Base-by-base conservation (phyloP, 2,329 filamentous ascomycete genomes). In the Colletotrichum tanaceti region DNA sequence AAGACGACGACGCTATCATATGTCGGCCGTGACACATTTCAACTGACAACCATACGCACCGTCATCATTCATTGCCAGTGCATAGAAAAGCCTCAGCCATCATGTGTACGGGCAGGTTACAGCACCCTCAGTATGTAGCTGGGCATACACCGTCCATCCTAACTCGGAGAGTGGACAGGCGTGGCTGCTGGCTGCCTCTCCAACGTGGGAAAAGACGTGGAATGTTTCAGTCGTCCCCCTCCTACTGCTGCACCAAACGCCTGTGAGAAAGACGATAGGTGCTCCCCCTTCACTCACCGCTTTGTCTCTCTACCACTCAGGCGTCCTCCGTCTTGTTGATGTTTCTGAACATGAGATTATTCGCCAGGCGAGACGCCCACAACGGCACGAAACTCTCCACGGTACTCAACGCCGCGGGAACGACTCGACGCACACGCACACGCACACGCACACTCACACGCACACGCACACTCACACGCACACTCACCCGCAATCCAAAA, bases 271-370 rank as follows among this genome's bases (percentile, higher is more conserved):
- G 22, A 41, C 28, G 28, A n/a, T n/a, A 38, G 32, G 32, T 10
- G 32, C 32, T 32, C 32, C 32, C 11, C 20, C 58, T n/a, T 41
- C 24, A 24, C 50, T 63, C 63, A 66, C 63, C 50, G 63, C 63
- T 63, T 18, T 57, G 50, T 63, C 22, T 63, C 13, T 44, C 39
- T n/a, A 38, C 38, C 54, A 43, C 47, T 58, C 55, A 55, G 52
- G 57, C 57, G 18, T 20, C 59, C 18, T 54, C 38, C 41, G 38
- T 28, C 49, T 32, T 50, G 63, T 49, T 46, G 41, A 28, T 59
- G 65, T 68, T 68, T 68, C 65, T 61, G 55, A 65, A 68, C 47
- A 68, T 68, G 65, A 55, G 65, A 65, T 57, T 54, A 52, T 20
- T 35, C 7, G 32, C 24, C 50, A 53, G 50, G 50, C 50, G 50